Percentiles rank a stretch among this genome's conserved stretches.
phyloP scores from a whole-genome alignment of 2,329 filamentous ascomycete genomes.

The Dactylellina cionopaga region DNA sequence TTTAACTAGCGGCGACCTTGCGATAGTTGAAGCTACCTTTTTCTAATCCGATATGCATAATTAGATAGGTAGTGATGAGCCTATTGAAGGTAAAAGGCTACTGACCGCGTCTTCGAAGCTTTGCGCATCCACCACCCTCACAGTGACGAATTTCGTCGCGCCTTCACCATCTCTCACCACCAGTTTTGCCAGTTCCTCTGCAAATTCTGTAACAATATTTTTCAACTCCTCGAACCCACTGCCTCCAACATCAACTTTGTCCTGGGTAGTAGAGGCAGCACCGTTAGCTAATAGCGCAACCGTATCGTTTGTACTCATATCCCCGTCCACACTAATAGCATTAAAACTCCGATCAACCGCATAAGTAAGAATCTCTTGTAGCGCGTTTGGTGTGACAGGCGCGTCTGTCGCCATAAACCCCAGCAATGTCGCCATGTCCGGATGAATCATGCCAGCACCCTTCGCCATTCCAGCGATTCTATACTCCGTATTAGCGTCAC shows the following conservation, averaged over 20 bases:
- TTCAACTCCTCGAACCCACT: conserved; percentile 77
- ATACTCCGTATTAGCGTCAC: conserved; percentile 80
- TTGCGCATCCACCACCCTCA: conserved; percentile 67
- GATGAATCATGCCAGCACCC: conserved; percentile 98
- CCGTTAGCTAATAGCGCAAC: conserved; percentile 95
- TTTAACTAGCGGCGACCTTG: conserved; percentile 91
- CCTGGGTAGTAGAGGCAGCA: conserved; percentile 77
- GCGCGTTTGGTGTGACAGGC: conserved; percentile 74
- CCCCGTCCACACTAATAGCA: conserved; percentile 94
- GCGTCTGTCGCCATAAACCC: conserved; percentile 93
- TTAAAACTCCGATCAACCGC: conserved; percentile 91
- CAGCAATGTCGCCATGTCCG: conserved; percentile 96
- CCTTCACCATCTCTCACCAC: conserved; percentile 96
- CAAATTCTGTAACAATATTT: conserved; percentile 77
- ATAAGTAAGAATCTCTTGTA: conserved; percentile 75
- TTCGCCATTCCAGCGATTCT: conserved; percentile 94
- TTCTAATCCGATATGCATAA: conserved; percentile 27
- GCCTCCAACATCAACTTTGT: conserved; percentile 66
- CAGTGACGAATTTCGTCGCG: conserved; percentile 96
- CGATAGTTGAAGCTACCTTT: conserved; percentile 84
- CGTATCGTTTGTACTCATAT: conserved; percentile 97
- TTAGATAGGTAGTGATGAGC: neutral
- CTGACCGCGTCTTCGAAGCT: conserved; percentile 55
- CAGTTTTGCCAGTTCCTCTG: conserved; percentile 85
- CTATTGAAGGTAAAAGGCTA: neutral